Percentiles rank a stretch among this genome's conserved stretches.
These are phyloP conservation scores for Penicillium salamii DNA, from an alignment of 495 filamentous ascomycete species.

Conservation along the genomic window DNA sequence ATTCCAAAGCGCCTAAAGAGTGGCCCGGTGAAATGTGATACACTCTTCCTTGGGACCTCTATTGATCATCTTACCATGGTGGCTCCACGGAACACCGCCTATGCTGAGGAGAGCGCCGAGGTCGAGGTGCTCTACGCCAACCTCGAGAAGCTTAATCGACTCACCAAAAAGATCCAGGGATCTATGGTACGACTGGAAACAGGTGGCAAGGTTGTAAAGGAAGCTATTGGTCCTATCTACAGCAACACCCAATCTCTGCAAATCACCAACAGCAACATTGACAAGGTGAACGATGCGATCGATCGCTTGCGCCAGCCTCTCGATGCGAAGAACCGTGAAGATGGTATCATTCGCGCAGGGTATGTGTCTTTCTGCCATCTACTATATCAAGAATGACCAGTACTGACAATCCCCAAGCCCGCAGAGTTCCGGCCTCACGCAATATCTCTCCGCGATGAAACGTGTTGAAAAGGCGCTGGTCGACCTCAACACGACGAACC, in stretches of 20 bases:
- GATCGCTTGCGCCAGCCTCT: conserved; percentile 83
- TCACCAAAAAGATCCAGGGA: conserved; percentile 92
- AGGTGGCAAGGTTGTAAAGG: conserved; percentile 82
- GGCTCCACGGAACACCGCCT: conserved; percentile 49
- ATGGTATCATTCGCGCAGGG: conserved; percentile 85
- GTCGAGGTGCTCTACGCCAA: conserved; percentile 67
- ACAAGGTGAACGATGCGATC: conserved; percentile 79
- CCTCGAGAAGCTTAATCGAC: conserved; percentile 61
- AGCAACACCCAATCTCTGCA: conserved; percentile 90
- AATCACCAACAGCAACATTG: conserved; percentile 81
- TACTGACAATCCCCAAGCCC: conserved; percentile 51
- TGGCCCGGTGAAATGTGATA: conserved; percentile 15
- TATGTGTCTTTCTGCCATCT: conserved; percentile 26
- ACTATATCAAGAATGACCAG: not conserved
- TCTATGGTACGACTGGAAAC: conserved; percentile 81
- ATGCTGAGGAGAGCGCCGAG: conserved; percentile 70
- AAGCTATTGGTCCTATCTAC: conserved; percentile 89
- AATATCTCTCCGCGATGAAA: conserved; percentile 87
- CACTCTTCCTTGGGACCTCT: conserved; percentile 1
- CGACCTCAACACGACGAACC: conserved; percentile 80
- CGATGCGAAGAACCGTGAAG: conserved; percentile 83
- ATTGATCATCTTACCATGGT: conserved; percentile 37
- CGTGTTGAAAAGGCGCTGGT: conserved; percentile 76
- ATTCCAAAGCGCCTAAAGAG: not conserved
- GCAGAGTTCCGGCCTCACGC: conserved; percentile 71